Evolutionary conservation across 768 basidiomycete genomes (phyloP), one percentile per base, ranked within the genome.

Genomic region (Russula sp.): DNA sequence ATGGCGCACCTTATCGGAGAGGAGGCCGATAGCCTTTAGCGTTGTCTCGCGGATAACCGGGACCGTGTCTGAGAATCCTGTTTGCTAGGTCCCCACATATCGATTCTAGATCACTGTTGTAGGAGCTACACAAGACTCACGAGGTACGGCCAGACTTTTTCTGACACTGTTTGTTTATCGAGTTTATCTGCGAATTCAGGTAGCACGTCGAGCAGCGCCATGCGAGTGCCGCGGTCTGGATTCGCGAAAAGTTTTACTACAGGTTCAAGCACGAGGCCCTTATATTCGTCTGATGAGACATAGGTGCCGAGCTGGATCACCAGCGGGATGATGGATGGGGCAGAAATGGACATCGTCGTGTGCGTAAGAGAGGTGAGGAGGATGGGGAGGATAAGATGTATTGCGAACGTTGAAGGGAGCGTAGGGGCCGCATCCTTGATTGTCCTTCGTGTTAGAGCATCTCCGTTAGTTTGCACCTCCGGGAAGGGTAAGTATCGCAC

Each of bases 1-100:
- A 9, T n/a, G 16, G 56, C 72, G 32, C 59, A 91, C 94, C 76
- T 98, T 94, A 14, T 91, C 84, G 0, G 95, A 83, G 29, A 99
- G 76, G 10, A 90, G 77, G 63, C 84, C 87, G 46, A 98, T 85
- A 0, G 93, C 85, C 69, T 90, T 93, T 49, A 96, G 83, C 0
- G 97, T 98, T 1, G 92, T 93, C 73, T 98, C 97, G 42, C 97
- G 85, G 60, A 99, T 90, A 49, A 98, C 79, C 1, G 95, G 86
- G 2, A 98, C 91, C 0, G 94, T 95, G 70, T 99, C 97, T 3
- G 88, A 81, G 70, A 98, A 98, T 0, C 97, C 97, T 3, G 92
- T 91, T 85, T 96, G 92, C 94, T 96, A 48, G 34, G 32, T 32
- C 25, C n/a, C 35, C 54, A 16, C 54, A 42, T 35, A n/a, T 53